Evolutionary conservation across 129 eudicot species (phyloP), one percentile per base, ranked within the genome.

Genomic region (Centella asiatica): DNA sequence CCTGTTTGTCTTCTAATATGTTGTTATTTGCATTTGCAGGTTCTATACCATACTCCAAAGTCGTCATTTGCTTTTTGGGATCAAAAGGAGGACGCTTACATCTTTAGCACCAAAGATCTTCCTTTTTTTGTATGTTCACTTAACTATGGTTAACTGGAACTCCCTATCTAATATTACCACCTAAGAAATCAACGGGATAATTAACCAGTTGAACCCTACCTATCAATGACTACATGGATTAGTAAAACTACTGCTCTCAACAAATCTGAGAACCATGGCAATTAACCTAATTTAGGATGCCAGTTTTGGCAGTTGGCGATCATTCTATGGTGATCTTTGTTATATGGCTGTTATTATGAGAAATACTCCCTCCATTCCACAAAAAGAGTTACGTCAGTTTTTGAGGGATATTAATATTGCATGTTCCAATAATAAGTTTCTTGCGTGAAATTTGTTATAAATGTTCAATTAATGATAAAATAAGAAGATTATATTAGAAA

Each of bases 21-120:
- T 51, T 39, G 23, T 9, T 61, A 56, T 32, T 71, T 69, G n/a
- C 32, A 28, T 23, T 39, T 76, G 74, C 95, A 90, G 98, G 87
- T 92, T 66, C 68, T 92, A 63, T 92, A 92, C 71, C 99, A 92
- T 76, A 82, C 96, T 64, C 99, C 99, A 44, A 92, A 87, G 71
- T 87, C 96, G 54, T 92, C 95, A 47, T 84, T 75, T 75, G 76
- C 96, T 61, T 79, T 77, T 62, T 87, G 96, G 96, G 96, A 92
- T 80, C 79, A 72, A 46, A 78, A 80, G 66, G 77, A 62, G 49
- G 80, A 72, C 49, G 78, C 88, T 75, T 77, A 84, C 72, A 76
- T 87, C 65, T 87, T 87, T 75, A 78, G 83, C 73, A 80, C 88
- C 56, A 82, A 70, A 53, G 96, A 92, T 84, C 94, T 92, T 34